Evolutionary conservation across 495 filamentous ascomycete genomes (phyloP).

Genomic region (Bacidia gigantensis): DNA sequence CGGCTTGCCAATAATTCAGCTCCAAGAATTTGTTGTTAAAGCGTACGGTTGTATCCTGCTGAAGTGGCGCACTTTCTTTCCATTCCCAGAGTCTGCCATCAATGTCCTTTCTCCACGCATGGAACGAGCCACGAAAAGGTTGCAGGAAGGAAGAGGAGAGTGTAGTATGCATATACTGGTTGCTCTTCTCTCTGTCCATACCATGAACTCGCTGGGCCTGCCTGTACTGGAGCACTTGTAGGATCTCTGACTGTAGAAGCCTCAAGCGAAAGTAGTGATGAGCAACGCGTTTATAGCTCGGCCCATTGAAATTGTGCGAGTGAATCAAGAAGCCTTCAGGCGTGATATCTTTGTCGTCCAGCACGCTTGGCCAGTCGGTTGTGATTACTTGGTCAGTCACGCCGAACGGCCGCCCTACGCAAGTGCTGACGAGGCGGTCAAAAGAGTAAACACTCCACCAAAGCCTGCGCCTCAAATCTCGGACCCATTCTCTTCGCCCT

Average conservation of each 20-base stretch:
- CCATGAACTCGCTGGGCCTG: conserved; percentile 53
- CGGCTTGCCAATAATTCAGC: conserved; percentile 95
- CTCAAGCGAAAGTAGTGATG: conserved; percentile 86
- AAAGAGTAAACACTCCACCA: conserved; percentile 98
- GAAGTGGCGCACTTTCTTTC: conserved; percentile 68
- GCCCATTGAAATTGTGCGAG: conserved; percentile 30
- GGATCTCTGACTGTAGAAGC: conserved; percentile 87
- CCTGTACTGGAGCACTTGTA: conserved; percentile 84
- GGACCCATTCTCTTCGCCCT: conserved; percentile 71
- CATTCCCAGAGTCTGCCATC: conserved; percentile 73
- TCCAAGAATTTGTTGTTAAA: conserved; percentile 82
- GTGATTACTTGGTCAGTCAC: conserved; percentile 90
- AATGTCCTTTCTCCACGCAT: conserved; percentile 78
- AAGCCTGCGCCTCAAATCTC: conserved; percentile 72
- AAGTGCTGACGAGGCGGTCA: conserved; percentile 80
- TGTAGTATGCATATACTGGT: conserved; percentile 62
- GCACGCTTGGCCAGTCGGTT: conserved; percentile 76
- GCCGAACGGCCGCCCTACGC: conserved; percentile 85
- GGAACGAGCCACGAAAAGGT: conserved; percentile 66
- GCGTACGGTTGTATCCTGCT: conserved; percentile 65
- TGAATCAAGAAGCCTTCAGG: conserved; percentile 54
- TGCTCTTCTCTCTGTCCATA: conserved; percentile 40
- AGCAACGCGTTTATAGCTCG: conserved; percentile 78
- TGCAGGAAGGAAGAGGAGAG: conserved; percentile 75
- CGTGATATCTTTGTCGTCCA: conserved; percentile 86